A percentile compares a stretch with the other conserved stretches of the same genome.
Conservation (phyloP, 2,329 filamentous ascomycete species). For the Talaromyces sp. region DNA sequence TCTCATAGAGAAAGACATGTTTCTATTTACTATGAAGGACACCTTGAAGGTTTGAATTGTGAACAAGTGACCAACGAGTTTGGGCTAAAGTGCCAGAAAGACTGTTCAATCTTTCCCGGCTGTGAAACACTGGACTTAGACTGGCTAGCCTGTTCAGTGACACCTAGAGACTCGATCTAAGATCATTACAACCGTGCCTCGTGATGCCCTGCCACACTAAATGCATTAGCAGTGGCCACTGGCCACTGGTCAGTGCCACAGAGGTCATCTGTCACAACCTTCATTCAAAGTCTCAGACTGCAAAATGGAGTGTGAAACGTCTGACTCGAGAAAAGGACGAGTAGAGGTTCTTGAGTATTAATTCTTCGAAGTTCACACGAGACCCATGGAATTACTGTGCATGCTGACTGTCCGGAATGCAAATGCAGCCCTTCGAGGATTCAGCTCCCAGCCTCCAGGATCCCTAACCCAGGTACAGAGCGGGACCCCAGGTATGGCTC, state of each 20-base stretch:
- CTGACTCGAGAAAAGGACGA: not conserved
- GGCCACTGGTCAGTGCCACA: not conserved
- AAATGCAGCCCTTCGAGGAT: conserved; percentile 1
- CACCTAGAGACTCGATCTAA: conserved; percentile 1
- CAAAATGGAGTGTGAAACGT: not conserved
- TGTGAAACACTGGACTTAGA: not conserved
- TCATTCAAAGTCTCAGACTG: not conserved
- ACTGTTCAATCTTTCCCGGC: conserved; percentile 3
- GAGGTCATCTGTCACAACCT: not conserved
- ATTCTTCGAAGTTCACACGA: not conserved
- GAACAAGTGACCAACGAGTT: no score
- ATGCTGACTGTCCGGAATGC: not conserved
- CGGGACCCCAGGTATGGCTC: conserved; percentile 1
- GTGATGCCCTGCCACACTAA: conserved; percentile 6
- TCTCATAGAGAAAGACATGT: not conserved
- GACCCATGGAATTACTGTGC: not conserved
- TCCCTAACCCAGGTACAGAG: not conserved
- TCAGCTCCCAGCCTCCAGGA: conserved; percentile 7
- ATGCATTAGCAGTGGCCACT: not conserved
- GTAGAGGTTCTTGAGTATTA: not conserved
- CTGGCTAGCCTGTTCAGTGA: not conserved
- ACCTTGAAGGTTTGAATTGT: not conserved
- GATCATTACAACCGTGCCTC: conserved; percentile 4
- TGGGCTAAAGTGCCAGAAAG: not conserved
- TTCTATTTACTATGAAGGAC: not conserved